Evolutionary conservation across 2,329 filamentous ascomycete species (phyloP).

Genomic region (Claviceps cyperi): DNA sequence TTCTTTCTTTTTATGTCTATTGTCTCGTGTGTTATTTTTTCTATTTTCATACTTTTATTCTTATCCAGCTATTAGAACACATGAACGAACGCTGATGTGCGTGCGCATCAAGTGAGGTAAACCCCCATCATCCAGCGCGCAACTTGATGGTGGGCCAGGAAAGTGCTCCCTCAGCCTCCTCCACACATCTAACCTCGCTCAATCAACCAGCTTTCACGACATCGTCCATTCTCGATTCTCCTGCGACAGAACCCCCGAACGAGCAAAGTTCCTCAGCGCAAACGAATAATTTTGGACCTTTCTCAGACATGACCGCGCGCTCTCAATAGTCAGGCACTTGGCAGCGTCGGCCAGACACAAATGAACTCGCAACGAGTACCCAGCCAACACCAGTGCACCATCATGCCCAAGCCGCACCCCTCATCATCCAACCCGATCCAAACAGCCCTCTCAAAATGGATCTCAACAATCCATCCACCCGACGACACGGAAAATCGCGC

Average conservation of each 20-base stretch:
- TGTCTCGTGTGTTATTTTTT: not conserved
- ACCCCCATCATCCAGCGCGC: not conserved
- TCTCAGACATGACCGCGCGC: not conserved
- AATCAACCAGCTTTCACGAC: not conserved
- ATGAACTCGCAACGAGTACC: not conserved
- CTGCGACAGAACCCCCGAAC: not conserved
- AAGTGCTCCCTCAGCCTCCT: not conserved
- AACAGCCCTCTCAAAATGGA: constrained; percentile 17
- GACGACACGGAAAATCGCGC: not conserved
- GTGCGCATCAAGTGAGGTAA: not conserved
- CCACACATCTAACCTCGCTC: not conserved
- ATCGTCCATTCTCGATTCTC: not conserved
- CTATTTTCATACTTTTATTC: too few relatives aligned
- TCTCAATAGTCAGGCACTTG: not conserved
- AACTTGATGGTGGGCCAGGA: not conserved
- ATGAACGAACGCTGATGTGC: not conserved
- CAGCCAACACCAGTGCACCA: not conserved
- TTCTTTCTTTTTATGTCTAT: not conserved
- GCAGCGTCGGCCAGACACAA: not conserved
- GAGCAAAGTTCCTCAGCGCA: not conserved
- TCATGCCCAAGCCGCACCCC: constrained; percentile 14
- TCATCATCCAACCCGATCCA: constrained; percentile 17
- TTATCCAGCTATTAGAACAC: not conserved
- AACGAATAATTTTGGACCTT: not conserved
- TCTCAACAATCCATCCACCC: constrained; percentile 6